These are phyloP conservation scores for Torulaspora globosa DNA, from an alignment of 1,139 yeast species.

Conservation along the genomic window DNA sequence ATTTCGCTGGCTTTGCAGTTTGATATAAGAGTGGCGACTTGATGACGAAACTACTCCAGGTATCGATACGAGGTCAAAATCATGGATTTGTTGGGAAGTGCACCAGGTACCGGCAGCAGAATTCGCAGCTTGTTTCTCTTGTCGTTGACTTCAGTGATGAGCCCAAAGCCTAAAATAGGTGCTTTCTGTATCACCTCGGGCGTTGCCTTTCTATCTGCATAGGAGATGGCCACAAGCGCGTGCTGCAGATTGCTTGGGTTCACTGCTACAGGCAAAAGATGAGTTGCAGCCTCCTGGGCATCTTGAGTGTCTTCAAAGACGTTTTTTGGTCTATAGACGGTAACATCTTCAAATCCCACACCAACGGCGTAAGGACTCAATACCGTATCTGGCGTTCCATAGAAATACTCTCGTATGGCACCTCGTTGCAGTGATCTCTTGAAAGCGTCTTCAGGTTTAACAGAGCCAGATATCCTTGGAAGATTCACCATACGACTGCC, in stretches of 20 bases:
- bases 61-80: slow-evolving; percentile 66
- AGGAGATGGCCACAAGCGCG: slow-evolving; percentile 68
- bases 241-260: slow-evolving; percentile 50
- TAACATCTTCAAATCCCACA: slow-evolving; percentile 47
- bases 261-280: slow-evolving; percentile 26
- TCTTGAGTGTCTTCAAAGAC: slow-evolving; percentile 12
- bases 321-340: slow-evolving; percentile 46
- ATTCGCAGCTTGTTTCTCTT: slow-evolving; percentile 65
- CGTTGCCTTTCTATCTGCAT: slow-evolving; percentile 52
- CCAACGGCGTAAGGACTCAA: slow-evolving; percentile 75
- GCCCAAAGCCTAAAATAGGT: slow-evolving; percentile 61
- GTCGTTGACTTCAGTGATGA: slow-evolving; percentile 59
- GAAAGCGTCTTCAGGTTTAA: slow-evolving; percentile 67
- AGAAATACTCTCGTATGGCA: slow-evolving; percentile 80
- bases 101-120: slow-evolving; percentile 82
- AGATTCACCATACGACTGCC: slow-evolving; percentile 23
- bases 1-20: neutral
- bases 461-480: slow-evolving; percentile 40
- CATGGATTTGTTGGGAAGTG: slow-evolving; percentile 66
- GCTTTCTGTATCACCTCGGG: slow-evolving; percentile 51
- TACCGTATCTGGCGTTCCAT: slow-evolving; percentile 62
- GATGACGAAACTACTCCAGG: slow-evolving; percentile 48
- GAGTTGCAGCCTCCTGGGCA: slow-evolving; percentile 5
- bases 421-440: slow-evolving; percentile 69
- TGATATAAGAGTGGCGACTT: neutral